Evolutionary conservation across 2,329 filamentous ascomycete genomes (phyloP), one percentile per base, ranked within the genome.

Genomic region (Aureobasidium subglaciale): DNA sequence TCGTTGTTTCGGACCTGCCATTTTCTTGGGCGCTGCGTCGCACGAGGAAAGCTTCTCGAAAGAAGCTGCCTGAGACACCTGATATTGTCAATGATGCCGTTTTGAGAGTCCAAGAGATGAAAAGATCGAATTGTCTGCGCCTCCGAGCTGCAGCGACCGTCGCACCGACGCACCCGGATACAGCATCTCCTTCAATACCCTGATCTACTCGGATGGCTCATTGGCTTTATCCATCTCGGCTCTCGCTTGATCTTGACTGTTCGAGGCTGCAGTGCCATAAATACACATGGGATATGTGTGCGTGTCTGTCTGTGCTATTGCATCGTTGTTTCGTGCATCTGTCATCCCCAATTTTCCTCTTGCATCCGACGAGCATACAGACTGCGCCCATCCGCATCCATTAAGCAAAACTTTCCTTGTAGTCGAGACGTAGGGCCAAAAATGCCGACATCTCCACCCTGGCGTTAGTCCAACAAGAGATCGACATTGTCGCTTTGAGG

Each of bases 41-140:
- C 46, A 50, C 34, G 46, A 38, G 13, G 32, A 50, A 50, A 38
- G 22, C 46, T 37, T 50, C 32, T 37, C 34, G 48, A 41, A 50
- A 52, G 35, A 30, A 27, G 48, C 29, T 3, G 48, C 38, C 34
- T 41, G 35, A 40, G 48, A 52, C 48, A 52, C 22, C 38, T 30
- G 27, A 41, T 22, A 50, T 27, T 37, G 30, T 50, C 22, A 29
- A 50, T 35, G 1, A 38, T 37, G 32, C 46, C 22, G 5, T 20
- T 50, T 50, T 38, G 32, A 38, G 46, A 25, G 9, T 18, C 9
- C n/a, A 16, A 50, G 46, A 50, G 46, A 50, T 50, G 22, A 38
- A 13, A 37, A 22, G 27, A 38, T 22, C 22, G 27, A 34, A 27
- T 37, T 38, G 32, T 7, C n/a, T 18, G 46, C 34, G 34, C 24